Evolutionary conservation across 2,329 filamentous ascomycete species (phyloP).

Genomic region (Botrytis pseudocinerea): DNA sequence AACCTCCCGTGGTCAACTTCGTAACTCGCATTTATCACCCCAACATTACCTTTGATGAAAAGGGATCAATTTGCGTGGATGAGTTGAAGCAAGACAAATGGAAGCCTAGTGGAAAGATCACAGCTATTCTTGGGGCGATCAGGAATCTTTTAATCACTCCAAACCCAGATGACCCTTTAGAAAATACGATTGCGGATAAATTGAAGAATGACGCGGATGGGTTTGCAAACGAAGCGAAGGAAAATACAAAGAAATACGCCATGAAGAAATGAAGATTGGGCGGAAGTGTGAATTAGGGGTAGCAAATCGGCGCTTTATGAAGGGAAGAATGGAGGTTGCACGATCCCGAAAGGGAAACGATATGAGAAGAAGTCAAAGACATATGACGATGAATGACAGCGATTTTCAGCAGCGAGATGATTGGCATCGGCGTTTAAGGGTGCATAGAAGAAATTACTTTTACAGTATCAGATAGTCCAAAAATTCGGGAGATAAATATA

Average conservation of each 20-base stretch:
- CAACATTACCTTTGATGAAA: conserved; percentile 72
- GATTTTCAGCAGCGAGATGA: neutral
- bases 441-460: conserved; percentile 17
- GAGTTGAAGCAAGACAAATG: conserved; percentile 70
- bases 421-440: conserved; percentile 5
- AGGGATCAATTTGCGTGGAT: conserved; percentile 72
- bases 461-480: conserved; percentile 2
- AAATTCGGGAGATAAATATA: neutral
- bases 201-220: conserved; percentile 62
- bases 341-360: neutral
- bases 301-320: neutral
- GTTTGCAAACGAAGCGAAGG: conserved; percentile 66
- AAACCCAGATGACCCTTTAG: conserved; percentile 71
- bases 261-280: conserved; percentile 23
- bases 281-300: neutral
- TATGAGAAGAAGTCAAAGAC: neutral
- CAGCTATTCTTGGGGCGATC: conserved; percentile 64
- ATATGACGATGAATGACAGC: conserved; percentile 7
- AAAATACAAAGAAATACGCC: conserved; percentile 70
- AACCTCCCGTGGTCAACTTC: conserved; percentile 68
- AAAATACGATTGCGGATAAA: conserved; percentile 66
- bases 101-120: conserved; percentile 71
- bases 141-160: conserved; percentile 65
- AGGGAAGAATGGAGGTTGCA: neutral
- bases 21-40: conserved; percentile 76